Evolutionary conservation across 177 flowering plant species (phyloP), one percentile per base, ranked within the genome.

Genomic region (Telopea speciosissima): DNA sequence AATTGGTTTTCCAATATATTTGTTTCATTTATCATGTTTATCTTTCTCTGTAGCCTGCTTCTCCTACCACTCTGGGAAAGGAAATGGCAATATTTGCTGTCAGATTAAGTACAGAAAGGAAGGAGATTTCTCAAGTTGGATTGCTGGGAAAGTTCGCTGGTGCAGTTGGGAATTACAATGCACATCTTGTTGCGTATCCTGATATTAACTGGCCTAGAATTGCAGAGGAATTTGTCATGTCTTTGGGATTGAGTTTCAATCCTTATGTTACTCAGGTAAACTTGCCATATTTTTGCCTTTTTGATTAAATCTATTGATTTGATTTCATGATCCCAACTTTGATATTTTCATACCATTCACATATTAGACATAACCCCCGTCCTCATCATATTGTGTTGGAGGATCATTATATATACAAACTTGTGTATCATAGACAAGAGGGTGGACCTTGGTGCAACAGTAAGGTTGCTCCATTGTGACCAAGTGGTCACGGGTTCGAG

Each of bases 101-200:
- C 74, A 86, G 99, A 74, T 79, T 92, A 74, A 85, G 88, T 77
- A 75, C 79, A 73, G 87, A 85, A 81, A 85, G 89, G 77, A 68
- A 66, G 64, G 75, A 77, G 12, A 73, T 89, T 66, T 87, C 90
- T 73, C 76, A 83, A 74, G 84, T 87, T 73, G 78, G 81, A 71
- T 74, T 90, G 10, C 70, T 88, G 85, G 99, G 99, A 67, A 95
- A 95, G 82, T 92, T 95, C 82, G 93, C 96, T 63, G 99, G 97
- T 78, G 99, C 97, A 19, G 93, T 91, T 76, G 97, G 97, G 56
- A 95, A 92, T 62, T 92, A 92, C 75, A 90, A 92, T 83, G 97
- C 99, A 11, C 99, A 95, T 85, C 75, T 92, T 69, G 85, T 77
- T 76, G 94, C 97, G 70, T 95, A 92, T 86, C 97, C 97, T 67